Conservation (phyloP, 2,329 filamentous ascomycete genomes). For the Botryotinia convoluta region DNA sequence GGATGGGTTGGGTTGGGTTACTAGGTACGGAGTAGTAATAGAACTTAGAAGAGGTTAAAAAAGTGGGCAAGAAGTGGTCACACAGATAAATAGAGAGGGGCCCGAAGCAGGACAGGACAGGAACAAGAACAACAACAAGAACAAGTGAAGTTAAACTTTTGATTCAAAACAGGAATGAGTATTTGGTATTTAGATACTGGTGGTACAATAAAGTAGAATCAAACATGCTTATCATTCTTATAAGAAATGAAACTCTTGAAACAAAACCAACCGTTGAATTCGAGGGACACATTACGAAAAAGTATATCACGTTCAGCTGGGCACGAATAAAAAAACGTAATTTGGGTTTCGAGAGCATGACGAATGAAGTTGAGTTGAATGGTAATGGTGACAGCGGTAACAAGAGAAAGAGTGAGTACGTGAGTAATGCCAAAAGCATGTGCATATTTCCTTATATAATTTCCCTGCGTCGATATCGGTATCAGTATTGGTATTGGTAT, state of each 20-base stretch:
- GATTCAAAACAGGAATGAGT: not conserved
- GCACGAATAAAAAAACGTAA: not conserved
- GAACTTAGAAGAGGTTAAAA: not conserved
- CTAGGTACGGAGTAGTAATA: not conserved
- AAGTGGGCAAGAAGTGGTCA: not conserved
- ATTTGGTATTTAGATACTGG: not conserved
- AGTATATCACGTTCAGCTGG: not conserved
- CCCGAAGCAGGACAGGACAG: not conserved
- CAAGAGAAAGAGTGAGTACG: not conserved
- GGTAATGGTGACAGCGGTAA: not conserved
- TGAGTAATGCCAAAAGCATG: not conserved
- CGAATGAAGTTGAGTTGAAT: not conserved
- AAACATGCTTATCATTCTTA: not conserved
- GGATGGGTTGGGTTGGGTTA: not conserved
- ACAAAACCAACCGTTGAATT: not conserved
- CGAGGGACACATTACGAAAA: not conserved
- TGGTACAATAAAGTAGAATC: not conserved
- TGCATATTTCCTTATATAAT: not conserved
- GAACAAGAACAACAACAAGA: not conserved
- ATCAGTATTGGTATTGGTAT: not conserved
- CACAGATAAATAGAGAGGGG: not conserved
- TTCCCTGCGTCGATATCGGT: not conserved
- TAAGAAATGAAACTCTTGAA: not conserved
- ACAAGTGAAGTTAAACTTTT: not conserved
- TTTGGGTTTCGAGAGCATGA: not conserved